A percentile compares a stretch with the other conserved stretches of the same genome.
phyloP scores from a whole-genome alignment of 2,329 filamentous ascomycete species.

The Fusarium subglutinans region DNA sequence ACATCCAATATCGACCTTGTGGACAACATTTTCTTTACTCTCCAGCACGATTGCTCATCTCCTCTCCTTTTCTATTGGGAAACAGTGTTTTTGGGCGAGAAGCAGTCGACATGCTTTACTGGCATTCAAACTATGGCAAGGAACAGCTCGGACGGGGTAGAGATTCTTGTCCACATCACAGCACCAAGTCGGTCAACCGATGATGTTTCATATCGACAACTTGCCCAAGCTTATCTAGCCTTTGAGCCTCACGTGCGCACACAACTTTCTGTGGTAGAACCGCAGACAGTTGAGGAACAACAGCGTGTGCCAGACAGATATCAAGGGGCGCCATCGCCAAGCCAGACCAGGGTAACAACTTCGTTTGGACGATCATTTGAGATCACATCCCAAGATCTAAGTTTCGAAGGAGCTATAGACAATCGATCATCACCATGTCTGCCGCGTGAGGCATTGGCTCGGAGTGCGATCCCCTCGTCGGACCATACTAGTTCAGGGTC shows the following conservation, averaged over 20 bases:
- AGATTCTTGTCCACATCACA: conserved; percentile 66
- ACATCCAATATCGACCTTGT: conserved; percentile 1
- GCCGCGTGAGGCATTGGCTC: neutral
- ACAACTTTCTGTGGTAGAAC: neutral
- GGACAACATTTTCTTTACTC: neutral
- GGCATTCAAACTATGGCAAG: conserved; percentile 39
- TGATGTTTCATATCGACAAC: conserved; percentile 59
- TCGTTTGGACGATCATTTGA: conserved; percentile 38
- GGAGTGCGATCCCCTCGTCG: conserved; percentile 1
- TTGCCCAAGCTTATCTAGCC: conserved; percentile 61
- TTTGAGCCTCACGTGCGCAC: conserved; percentile 51
- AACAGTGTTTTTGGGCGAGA: conserved; percentile 6
- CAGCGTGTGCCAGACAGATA: neutral
- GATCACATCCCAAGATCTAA: conserved; percentile 52
- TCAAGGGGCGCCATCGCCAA: conserved; percentile 11
- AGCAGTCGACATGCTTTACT: conserved; percentile 38
- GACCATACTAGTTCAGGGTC: conserved; percentile 23
- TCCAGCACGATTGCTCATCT: neutral
- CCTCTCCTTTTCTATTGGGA: neutral
- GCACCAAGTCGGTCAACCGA: conserved; percentile 60
- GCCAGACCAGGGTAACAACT: conserved; percentile 12
- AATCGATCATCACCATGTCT: conserved; percentile 52
- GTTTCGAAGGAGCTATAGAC: conserved; percentile 57
- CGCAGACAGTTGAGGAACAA: conserved; percentile 1
- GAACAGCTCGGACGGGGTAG: conserved; percentile 48